A percentile compares a stretch with the other conserved stretches of the same genome.
Conservation (phyloP, 1,284 basidiomycete genomes). For the Tylopilus orsonianus region DNA sequence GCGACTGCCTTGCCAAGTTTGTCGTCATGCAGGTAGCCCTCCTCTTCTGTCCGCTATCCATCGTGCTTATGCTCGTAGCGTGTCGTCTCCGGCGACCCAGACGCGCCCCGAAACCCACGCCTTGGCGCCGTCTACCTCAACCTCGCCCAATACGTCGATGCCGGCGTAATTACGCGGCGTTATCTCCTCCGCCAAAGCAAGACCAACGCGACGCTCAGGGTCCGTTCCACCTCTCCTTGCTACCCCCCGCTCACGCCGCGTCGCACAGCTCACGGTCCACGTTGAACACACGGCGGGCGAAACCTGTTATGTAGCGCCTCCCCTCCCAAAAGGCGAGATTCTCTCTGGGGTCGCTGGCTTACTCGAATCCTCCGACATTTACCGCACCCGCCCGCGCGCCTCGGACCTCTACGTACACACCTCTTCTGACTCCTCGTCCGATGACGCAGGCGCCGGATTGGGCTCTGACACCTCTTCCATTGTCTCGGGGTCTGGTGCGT, state of each 20-base stretch:
- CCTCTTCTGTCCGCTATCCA: not conserved
- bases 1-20: constrained; percentile 62
- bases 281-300: constrained; percentile 60
- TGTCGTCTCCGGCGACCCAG: constrained; percentile 51
- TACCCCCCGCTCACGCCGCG: not conserved
- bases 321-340: constrained; percentile 69
- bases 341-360: constrained; percentile 64
- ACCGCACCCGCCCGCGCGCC: constrained; percentile 49
- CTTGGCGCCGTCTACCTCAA: constrained; percentile 70
- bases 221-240: constrained; percentile 22
- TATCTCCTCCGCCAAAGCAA: constrained; percentile 75
- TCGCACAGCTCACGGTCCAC: constrained; percentile 55
- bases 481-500: constrained; percentile 14
- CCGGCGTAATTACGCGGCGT: constrained; percentile 61
- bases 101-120: constrained; percentile 53
- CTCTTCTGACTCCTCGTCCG: constrained; percentile 35
- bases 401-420: constrained; percentile 45
- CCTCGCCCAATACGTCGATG: constrained; percentile 72
- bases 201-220: constrained; percentile 77
- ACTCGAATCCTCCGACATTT: constrained; percentile 52
- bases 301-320: constrained; percentile 59
- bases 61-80: constrained; percentile 29
- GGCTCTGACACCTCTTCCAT: constrained; percentile 29
- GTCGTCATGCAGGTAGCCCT: constrained; percentile 57
- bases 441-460: constrained; percentile 32